Percentiles rank a stretch among this genome's conserved stretches.
phyloP scores from a whole-genome alignment of 495 filamentous ascomycete species.

The Tuber microsphaerosporum region DNA sequence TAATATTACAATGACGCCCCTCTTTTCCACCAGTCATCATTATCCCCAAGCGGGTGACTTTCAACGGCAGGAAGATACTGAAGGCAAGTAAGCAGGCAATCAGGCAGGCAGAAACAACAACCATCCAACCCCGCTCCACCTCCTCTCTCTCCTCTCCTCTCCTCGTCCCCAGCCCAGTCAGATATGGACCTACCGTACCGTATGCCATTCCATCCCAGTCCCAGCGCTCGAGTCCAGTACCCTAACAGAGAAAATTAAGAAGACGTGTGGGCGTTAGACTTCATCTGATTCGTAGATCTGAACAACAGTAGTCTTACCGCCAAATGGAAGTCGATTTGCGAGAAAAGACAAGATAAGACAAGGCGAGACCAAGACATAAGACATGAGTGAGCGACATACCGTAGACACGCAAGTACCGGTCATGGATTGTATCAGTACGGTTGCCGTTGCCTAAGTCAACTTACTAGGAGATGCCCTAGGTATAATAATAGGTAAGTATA shows the following conservation, averaged over 20 bases:
- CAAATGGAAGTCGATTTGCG: slow-evolving; percentile 1
- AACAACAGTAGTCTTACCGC: not conserved
- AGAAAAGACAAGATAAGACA: not conserved
- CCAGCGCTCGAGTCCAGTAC: not conserved
- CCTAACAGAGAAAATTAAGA: not conserved
- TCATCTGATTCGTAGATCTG: not conserved
- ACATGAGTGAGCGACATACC: not conserved
- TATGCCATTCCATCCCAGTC: too few relatives aligned
- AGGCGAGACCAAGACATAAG: not conserved
- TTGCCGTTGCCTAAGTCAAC: not conserved
- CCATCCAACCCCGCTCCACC: not conserved
- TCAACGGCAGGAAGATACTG: not conserved
- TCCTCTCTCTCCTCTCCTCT: not conserved
- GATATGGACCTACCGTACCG: not conserved
- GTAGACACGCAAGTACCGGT: not conserved
- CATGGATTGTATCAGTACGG: not conserved
- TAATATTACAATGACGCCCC: not conserved
- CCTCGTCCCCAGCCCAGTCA: not conserved
- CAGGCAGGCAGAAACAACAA: not conserved
- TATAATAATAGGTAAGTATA: too few relatives aligned
- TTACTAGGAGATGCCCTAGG: not conserved
- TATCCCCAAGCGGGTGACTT: not conserved
- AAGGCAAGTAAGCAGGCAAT: not conserved
- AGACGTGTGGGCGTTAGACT: not conserved
- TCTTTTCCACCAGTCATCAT: not conserved